These are phyloP conservation scores for Boletus subcaerulescens DNA, from an alignment of 768 basidiomycete species.

Conservation along the genomic window DNA sequence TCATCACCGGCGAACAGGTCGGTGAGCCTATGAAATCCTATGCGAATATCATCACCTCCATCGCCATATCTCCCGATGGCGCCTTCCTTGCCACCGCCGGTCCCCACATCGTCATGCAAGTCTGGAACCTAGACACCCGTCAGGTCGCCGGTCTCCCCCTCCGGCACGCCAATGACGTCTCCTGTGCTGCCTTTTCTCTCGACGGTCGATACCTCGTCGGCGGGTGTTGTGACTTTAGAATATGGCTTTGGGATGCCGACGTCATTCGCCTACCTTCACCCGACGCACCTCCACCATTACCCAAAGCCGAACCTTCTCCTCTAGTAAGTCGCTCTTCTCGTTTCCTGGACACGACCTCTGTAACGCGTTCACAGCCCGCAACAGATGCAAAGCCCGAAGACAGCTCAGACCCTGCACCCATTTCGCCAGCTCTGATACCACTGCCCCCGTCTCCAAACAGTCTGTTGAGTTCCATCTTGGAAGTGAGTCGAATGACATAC, in stretches of 20 bases:
- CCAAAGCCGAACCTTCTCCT: constrained; percentile 6
- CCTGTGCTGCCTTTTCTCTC: constrained; percentile 32
- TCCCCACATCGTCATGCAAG: constrained; percentile 27
- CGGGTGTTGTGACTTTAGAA: constrained; percentile 28
- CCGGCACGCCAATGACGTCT: constrained; percentile 28
- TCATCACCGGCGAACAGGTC: constrained; percentile 26
- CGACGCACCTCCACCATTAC: constrained; percentile 6
- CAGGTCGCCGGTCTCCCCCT: constrained; percentile 18
- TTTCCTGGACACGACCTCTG: not conserved
- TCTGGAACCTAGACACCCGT: constrained; percentile 29
- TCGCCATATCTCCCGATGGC: constrained; percentile 32
- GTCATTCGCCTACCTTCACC: constrained; percentile 18
- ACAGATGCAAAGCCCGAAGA: constrained; percentile 5
- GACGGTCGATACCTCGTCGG: constrained; percentile 28
- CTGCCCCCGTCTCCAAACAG: constrained; percentile 23
- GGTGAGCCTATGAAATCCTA: constrained; percentile 31
- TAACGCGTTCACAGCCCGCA: constrained; percentile 8
- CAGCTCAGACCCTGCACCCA: not conserved
- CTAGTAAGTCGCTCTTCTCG: constrained; percentile 7
- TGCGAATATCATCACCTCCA: constrained; percentile 28
- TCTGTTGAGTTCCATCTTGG: constrained; percentile 15
- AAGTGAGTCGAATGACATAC: constrained; percentile 5
- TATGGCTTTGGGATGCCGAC: constrained; percentile 29
- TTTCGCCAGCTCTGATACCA: constrained; percentile 21
- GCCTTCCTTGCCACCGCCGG: constrained; percentile 33